Percentiles rank a stretch among this genome's conserved stretches.
phyloP scores from a whole-genome alignment of 2,329 filamentous ascomycete genomes.

The Fusarium subglutinans region DNA sequence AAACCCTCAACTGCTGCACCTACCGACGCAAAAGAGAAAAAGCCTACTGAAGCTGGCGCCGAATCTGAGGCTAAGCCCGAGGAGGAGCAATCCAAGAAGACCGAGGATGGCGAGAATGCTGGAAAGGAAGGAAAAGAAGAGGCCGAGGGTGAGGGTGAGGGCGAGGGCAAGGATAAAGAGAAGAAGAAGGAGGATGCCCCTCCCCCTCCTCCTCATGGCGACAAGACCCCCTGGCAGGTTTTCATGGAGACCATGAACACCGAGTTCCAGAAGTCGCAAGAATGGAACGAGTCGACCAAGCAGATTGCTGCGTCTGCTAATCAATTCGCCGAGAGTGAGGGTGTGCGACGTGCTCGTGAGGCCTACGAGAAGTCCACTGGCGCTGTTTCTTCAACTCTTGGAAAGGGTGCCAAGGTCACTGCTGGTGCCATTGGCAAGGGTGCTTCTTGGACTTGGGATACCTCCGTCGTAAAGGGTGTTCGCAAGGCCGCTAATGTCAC shows the following conservation, averaged over 20 bases:
- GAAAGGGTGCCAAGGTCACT: conserved; percentile 83
- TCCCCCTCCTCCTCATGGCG: conserved; percentile 93
- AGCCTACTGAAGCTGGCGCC: conserved; percentile 48
- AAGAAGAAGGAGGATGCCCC: conserved; percentile 75
- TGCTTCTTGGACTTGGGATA: conserved; percentile 97
- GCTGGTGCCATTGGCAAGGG: conserved; percentile 88
- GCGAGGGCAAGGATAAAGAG: conserved; percentile 61
- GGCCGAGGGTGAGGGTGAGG: conserved; percentile 50
- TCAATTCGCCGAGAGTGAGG: conserved; percentile 92
- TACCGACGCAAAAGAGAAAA: conserved; percentile 54
- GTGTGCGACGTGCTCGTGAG: conserved; percentile 83
- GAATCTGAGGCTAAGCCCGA: conserved; percentile 50
- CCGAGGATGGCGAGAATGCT: conserved; percentile 49
- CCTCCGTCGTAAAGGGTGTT: conserved; percentile 88
- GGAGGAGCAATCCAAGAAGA: conserved; percentile 56
- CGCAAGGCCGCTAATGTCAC: conserved; percentile 87
- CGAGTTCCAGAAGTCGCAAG: conserved; percentile 96
- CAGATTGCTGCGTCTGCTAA: conserved; percentile 88
- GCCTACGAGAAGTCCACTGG: conserved; percentile 89
- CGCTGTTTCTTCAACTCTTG: conserved; percentile 80
- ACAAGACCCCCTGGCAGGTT: conserved; percentile 98
- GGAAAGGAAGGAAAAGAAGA: conserved; percentile 58
- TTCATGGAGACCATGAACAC: conserved; percentile 95
- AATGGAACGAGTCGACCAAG: conserved; percentile 99
- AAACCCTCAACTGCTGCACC: conserved; percentile 41